Base-by-base conservation (phyloP, 1,139 yeast genomes). In the Meyerozyma guilliermondii region DNA sequence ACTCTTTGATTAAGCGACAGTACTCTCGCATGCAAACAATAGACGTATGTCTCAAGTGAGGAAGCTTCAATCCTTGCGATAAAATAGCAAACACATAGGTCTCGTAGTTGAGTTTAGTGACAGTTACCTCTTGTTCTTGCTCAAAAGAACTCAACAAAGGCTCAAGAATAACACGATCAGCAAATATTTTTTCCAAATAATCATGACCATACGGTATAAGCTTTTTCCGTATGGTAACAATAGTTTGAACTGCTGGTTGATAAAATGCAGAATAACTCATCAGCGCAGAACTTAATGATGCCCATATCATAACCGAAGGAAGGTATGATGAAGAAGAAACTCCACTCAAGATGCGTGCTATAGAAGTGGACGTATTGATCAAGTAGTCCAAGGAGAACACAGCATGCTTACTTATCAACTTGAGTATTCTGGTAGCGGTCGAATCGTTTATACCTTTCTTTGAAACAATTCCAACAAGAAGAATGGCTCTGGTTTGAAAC, bases 391-490 rank as follows among this genome's bases (percentile, higher is more conserved):
- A 47, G 44, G 67, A 44, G 55, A 61, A 48, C 53, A 54, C 65
- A 48, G 56, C 59, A 52, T 50, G 58, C 44, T 51, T 58, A 27
- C 62, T 62, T 49, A 60, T 58, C 43, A 66, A 48, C 43, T 60
- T 69, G 46, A 65, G 55, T 10, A 78, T 64, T 42, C 71, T 73
- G 38, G 78, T 63, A 1, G 86, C 80, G 13, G 84, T 66, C 5
- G 74, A 68, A 54, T 82, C 87, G 41, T 78, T 76, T 14, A 84
- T 76, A 28, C 89, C 89, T 16, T 69, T 63, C 49, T 78, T 80
- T 0, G 88, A 76, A 37, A 87, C 60, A 38, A 84, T 80, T 31
- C 96, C 95, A 26, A 86, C 72, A 6, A 87, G 75, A 50, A 87
- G 68, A 44, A 86, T 67, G 0, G 94, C 88, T 43, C 95, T 71